A percentile compares a stretch with the other conserved stretches of the same genome.
Conservation (phyloP, 768 basidiomycete species). For the Leccinellum luteum region DNA sequence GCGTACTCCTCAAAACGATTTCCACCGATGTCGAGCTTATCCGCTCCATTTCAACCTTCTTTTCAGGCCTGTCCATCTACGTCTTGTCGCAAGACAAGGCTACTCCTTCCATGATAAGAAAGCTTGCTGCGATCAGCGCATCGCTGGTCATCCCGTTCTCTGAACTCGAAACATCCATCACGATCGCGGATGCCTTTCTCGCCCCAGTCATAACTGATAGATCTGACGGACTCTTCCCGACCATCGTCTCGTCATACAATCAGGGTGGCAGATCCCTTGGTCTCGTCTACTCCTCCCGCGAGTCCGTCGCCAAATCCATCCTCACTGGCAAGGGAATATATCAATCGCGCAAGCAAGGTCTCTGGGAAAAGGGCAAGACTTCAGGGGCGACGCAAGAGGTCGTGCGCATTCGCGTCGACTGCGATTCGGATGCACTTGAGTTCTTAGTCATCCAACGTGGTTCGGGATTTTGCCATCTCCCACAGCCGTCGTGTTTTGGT, state of each 20-base stretch:
- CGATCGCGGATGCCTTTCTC: conserved; percentile 83
- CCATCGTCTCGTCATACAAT: conserved; percentile 71
- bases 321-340: conserved; percentile 89
- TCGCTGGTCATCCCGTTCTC: conserved; percentile 70
- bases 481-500: conserved; percentile 89
- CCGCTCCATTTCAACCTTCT: conserved; percentile 74
- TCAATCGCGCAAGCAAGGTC: conserved; percentile 91
- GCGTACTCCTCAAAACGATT: conserved; percentile 75
- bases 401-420: conserved; percentile 79
- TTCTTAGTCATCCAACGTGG: conserved; percentile 90
- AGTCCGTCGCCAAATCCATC: conserved; percentile 86
- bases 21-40: conserved; percentile 74
- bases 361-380: conserved; percentile 97
- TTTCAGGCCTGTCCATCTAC: conserved; percentile 57
- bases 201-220: conserved; percentile 82
- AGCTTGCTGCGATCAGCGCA: conserved; percentile 55
- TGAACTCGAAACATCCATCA: conserved; percentile 61
- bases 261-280: conserved; percentile 79
- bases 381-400: conserved; percentile 92
- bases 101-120: conserved; percentile 57
- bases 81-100: conserved; percentile 57
- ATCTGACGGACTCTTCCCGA: conserved; percentile 89
- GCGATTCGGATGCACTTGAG: conserved; percentile 90
- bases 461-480: conserved; percentile 90
- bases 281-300: conserved; percentile 90